phyloP scores from a whole-genome alignment of 176 grass and related monocot species.

The Bonia amplexicaulis region DNA sequence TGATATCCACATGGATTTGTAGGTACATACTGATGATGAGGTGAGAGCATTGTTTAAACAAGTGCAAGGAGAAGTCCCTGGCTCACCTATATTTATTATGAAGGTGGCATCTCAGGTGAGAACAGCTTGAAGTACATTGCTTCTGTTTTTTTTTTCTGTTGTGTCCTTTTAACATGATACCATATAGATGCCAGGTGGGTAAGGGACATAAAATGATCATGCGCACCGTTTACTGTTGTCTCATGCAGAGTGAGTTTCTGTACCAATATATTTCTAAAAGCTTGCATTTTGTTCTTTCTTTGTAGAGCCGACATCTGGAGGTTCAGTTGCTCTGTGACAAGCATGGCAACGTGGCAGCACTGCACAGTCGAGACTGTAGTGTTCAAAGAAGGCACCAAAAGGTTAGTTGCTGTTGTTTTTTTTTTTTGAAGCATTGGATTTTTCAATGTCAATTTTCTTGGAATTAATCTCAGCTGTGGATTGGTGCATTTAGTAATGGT shows the following conservation, averaged over 20 bases:
- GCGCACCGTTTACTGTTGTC: not conserved
- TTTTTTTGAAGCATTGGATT: slow-evolving; percentile 10
- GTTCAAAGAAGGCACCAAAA: slow-evolving; percentile 99
- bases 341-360: slow-evolving; percentile 93
- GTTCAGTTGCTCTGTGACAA: slow-evolving; percentile 95
- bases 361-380: slow-evolving; percentile 98
- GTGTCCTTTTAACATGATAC: slow-evolving; percentile 13
- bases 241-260: slow-evolving; percentile 12
- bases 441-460: slow-evolving; percentile 13
- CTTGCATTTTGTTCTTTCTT: slow-evolving; percentile 19
- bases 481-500: slow-evolving; percentile 10
- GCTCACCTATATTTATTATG: slow-evolving; percentile 99
- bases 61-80: slow-evolving; percentile 99
- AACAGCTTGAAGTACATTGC: slow-evolving; percentile 8
- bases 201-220: not conserved
- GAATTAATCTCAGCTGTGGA: not conserved
- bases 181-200: not conserved
- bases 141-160: not conserved
- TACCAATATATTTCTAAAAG: slow-evolving; percentile 22
- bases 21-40: slow-evolving; percentile 99
- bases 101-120: slow-evolving; percentile 97
- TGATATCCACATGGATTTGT: slow-evolving; percentile 24
- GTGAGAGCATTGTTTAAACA: slow-evolving; percentile 95
- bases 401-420: slow-evolving; percentile 30
- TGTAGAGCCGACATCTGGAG: slow-evolving; percentile 95